Evolutionary conservation across 2,329 filamentous ascomycete species (phyloP).

Genomic region (Exophiala phaeomuriformis): DNA sequence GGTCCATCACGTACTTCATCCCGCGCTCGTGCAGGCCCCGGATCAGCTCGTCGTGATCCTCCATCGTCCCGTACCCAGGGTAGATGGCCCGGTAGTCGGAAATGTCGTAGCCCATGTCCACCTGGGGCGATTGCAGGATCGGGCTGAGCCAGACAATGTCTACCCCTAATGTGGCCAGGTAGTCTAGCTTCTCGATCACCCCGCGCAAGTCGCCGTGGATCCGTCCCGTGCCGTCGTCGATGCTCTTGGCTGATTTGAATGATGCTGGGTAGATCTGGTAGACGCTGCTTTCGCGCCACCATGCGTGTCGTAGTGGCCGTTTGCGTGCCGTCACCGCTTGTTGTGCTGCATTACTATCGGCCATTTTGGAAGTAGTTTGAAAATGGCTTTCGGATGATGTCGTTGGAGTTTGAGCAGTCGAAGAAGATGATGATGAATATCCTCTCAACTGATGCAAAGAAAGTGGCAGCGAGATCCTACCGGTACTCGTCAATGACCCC

Average conservation of each 20-base stretch:
- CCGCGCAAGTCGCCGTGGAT: slow-evolving; percentile 60
- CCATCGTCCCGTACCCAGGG: slow-evolving; percentile 42
- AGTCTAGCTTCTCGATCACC: slow-evolving; percentile 59
- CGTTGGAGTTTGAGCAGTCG: no score
- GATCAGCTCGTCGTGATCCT: slow-evolving; percentile 42
- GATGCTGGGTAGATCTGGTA: slow-evolving; percentile 56
- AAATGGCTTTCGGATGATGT: no score
- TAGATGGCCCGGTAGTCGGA: slow-evolving; percentile 40
- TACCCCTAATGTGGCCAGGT: slow-evolving; percentile 54
- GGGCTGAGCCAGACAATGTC: slow-evolving; percentile 53
- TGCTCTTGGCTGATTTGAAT: slow-evolving; percentile 41
- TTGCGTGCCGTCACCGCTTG: slow-evolving; percentile 1
- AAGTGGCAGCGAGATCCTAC: no score
- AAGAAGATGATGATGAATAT: no score
- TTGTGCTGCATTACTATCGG: no score
- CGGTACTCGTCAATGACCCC: no score
- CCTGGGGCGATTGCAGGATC: slow-evolving; percentile 48
- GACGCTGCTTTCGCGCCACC: slow-evolving; percentile 53
- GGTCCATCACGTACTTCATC: slow-evolving; percentile 46
- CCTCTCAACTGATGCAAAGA: no score
- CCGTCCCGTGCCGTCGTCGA: slow-evolving; percentile 38
- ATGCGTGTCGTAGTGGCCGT: slow-evolving; percentile 26
- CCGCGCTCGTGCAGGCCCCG: slow-evolving; percentile 37
- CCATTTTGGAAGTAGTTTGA: no score
- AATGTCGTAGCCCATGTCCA: slow-evolving; percentile 47